Conservation (phyloP, 176 grass and related monocot species). For the Alopecurus myosuroides region DNA sequence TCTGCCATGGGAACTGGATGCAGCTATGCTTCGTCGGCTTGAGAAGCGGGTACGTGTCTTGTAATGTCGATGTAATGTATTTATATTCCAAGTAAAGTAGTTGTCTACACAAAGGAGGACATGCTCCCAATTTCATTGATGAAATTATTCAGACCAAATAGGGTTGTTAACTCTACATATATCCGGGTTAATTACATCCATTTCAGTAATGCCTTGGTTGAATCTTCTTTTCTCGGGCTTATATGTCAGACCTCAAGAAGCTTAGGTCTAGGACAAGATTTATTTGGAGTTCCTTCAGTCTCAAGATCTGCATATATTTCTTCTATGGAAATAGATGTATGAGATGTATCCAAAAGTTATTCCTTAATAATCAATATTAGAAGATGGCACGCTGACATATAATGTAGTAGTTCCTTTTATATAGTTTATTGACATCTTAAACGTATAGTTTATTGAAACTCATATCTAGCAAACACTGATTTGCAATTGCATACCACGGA, state of each 20-base stretch:
- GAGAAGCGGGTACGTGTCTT: conserved; percentile 60
- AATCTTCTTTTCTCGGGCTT: not conserved
- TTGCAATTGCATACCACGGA: not conserved
- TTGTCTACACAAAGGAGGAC: not conserved
- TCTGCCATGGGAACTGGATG: conserved; percentile 94
- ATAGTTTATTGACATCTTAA: not conserved
- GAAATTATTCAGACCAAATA: not conserved
- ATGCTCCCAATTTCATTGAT: not conserved
- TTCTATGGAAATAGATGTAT: not conserved
- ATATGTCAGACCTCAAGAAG: not conserved
- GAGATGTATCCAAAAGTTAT: not conserved
- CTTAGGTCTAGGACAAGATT: not conserved
- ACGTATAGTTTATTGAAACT: not conserved
- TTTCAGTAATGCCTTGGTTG: not conserved
- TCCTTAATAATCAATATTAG: not conserved
- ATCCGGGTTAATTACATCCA: not conserved
- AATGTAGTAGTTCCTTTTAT: not conserved
- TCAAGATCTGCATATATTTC: not conserved
- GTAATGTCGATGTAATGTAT: not conserved
- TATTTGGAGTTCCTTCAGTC: not conserved
- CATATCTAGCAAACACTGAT: not conserved
- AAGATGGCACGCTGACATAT: not conserved
- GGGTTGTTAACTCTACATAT: not conserved
- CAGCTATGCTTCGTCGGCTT: conserved; percentile 85
- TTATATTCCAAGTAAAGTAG: not conserved